Base-by-base conservation (phyloP, 805 yeast genomes). In the Spathaspora boniae region DNA sequence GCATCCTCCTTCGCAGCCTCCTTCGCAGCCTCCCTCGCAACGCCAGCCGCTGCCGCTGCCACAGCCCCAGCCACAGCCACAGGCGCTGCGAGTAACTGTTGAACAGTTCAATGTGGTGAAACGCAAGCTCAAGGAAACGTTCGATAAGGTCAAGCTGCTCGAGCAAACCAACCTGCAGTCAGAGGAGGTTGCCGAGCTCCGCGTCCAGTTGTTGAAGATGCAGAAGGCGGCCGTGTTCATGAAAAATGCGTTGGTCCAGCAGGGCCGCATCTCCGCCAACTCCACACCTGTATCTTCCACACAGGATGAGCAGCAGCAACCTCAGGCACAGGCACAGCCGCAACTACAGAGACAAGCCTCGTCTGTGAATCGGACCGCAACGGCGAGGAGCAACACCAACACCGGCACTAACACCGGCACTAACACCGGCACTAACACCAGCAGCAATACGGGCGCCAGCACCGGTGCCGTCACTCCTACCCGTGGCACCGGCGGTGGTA, bases 171-270 rank as follows among this genome's bases (percentile, higher is more conserved):
- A 66, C 5, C 16, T 9, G 11, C 60, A 60, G 26, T 56, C 69
- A 15, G 62, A 64, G 9, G 66, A 40, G 33, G 24, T 40, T 7
- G 17, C 18, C 5, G 40, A 36, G n/a, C 48, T 74, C 39, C 70
- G 61, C 37, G 58, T 54, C 26, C 70, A 75, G 36, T 66, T 68
- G 41, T 65, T 68, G 15, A 70, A 70, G 28, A 76, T 71, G 46
- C 72, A 70, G 38, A 68, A 68, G 38, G 68, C 70, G 33, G 80
- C 80, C 1, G 49, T 62, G 23, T 72, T 69, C 45, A 58, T 76
- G 65, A 59, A 62, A 29, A 59, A 63, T 34, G 67, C 63, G 46
- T 51, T 69, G 33, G 47, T 59, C 31, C 63, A 60, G 28, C 62
- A 54, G 46, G 60, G 40, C 4, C 34, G 37, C 31, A 22, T 36